phyloP scores from a whole-genome alignment of 495 filamentous ascomycete species.

The Xylaria sp. region DNA sequence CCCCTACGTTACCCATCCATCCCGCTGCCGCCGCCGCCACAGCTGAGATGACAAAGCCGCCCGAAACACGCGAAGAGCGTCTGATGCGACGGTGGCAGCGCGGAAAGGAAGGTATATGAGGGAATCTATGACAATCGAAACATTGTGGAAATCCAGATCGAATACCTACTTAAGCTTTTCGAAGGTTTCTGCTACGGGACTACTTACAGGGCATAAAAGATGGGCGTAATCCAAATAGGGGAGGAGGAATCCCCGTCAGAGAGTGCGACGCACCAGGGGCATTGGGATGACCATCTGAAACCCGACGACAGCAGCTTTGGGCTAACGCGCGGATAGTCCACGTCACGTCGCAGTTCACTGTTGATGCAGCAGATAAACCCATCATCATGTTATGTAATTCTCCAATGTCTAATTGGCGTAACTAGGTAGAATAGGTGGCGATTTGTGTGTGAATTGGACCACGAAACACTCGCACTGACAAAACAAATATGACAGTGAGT shows the following conservation, averaged over 20 bases:
- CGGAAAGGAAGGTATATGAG: conserved; percentile 19
- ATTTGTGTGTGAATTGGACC: neutral
- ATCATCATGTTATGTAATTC: neutral
- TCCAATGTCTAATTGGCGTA: neutral
- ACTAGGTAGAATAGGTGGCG: neutral
- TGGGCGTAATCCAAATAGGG: conserved; percentile 6
- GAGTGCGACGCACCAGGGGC: conserved; percentile 6
- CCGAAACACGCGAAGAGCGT: conserved; percentile 21
- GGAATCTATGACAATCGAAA: conserved; percentile 22
- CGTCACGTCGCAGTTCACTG: neutral
- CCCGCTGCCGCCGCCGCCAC: neutral
- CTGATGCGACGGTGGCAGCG: conserved; percentile 10
- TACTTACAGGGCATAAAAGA: no score
- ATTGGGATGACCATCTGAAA: conserved; percentile 13
- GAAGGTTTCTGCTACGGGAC: neutral
- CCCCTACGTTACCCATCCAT: neutral
- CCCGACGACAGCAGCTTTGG: neutral
- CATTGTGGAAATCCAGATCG: neutral
- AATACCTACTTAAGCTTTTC: conserved; percentile 10
- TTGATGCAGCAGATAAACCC: neutral
- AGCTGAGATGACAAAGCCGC: neutral
- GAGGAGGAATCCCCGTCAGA: neutral
- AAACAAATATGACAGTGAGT: neutral
- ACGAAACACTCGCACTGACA: neutral
- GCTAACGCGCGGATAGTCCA: neutral